Percentiles rank a stretch among this genome's conserved stretches.
Evolutionary conservation across 2,329 filamentous ascomycete species (phyloP).

Genomic region (Proliferodiscus dingleyae): DNA sequence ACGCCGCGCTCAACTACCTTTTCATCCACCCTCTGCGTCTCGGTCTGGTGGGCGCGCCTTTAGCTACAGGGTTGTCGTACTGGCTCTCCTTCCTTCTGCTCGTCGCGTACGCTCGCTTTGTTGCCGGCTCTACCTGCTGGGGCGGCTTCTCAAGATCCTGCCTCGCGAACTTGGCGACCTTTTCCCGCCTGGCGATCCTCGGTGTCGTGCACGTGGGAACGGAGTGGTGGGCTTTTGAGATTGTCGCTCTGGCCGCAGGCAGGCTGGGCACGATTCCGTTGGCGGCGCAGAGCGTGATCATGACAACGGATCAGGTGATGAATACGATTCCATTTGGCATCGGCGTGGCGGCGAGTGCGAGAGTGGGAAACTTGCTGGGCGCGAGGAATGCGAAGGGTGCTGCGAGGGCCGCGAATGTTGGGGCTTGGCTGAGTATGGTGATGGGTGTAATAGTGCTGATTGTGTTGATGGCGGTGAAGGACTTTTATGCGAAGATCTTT

Average conservation of each 20-base stretch:
- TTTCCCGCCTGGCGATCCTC: constrained; percentile 68
- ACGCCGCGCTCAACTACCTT: constrained; percentile 73
- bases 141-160: constrained; percentile 64
- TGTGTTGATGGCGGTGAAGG: constrained; percentile 63
- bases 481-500: constrained; percentile 74
- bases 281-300: constrained; percentile 81
- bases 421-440: constrained; percentile 66
- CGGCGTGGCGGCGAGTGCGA: constrained; percentile 72
- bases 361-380: constrained; percentile 77
- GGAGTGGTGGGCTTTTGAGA: constrained; percentile 94
- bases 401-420: constrained; percentile 66
- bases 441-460: constrained; percentile 64
- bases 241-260: constrained; percentile 78
- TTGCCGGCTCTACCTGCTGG: constrained; percentile 73
- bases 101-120: constrained; percentile 65
- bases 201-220: constrained; percentile 82
- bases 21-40: constrained; percentile 69
- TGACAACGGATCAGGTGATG: constrained; percentile 80
- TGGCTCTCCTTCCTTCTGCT: constrained; percentile 78
- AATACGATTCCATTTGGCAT: constrained; percentile 81
- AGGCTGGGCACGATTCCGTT: constrained; percentile 73
- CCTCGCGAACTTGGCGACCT: constrained; percentile 62
- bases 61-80: constrained; percentile 81
- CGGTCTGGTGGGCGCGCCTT: constrained; percentile 71
- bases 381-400: constrained; percentile 61